These are phyloP conservation scores for Rutidosis leptorrhynchoides DNA, from an alignment of 129 eudicot species.

Conservation along the genomic window DNA sequence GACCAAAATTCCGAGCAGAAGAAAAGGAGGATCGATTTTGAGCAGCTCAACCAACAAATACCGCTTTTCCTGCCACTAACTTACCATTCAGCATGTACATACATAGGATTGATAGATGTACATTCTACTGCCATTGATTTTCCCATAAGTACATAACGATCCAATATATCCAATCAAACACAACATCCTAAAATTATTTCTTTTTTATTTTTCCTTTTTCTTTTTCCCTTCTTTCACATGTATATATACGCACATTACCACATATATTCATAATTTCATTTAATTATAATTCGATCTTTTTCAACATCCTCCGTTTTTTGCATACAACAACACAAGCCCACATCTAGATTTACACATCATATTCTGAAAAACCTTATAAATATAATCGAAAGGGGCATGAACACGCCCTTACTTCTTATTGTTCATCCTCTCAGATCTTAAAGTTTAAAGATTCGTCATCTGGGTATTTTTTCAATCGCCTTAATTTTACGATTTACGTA, in stretches of 20 bases:
- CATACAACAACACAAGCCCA: constrained; percentile 23
- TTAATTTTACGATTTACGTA: constrained; percentile 26
- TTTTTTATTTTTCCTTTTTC: background rate
- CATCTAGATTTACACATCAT: constrained; percentile 22
- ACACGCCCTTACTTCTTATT: constrained; percentile 57
- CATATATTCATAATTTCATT: constrained; percentile 30
- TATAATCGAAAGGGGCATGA: constrained; percentile 44
- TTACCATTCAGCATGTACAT: constrained; percentile 14
- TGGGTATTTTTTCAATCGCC: constrained; percentile 40
- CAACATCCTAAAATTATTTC: constrained; percentile 22
- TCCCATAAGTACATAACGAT: constrained; percentile 54
- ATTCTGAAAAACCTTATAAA: constrained; percentile 3
- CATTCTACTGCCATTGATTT: constrained; percentile 36
- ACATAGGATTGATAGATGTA: background rate
- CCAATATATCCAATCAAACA: constrained; percentile 46
- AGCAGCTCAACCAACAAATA: too few relatives aligned
- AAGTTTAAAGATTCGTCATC: constrained; percentile 28
- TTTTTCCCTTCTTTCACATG: background rate
- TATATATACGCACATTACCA: constrained; percentile 20
- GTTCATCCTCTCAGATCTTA: constrained; percentile 53
- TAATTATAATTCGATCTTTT: constrained; percentile 25
- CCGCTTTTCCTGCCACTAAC: too few relatives aligned
- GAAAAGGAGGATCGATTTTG: too few relatives aligned
- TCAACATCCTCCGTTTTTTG: constrained; percentile 26
- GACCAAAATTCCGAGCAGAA: too few relatives aligned